Evolutionary conservation across 768 basidiomycete species (phyloP), one percentile per base, ranked within the genome.

Genomic region (Hygrocybe coccinea): DNA sequence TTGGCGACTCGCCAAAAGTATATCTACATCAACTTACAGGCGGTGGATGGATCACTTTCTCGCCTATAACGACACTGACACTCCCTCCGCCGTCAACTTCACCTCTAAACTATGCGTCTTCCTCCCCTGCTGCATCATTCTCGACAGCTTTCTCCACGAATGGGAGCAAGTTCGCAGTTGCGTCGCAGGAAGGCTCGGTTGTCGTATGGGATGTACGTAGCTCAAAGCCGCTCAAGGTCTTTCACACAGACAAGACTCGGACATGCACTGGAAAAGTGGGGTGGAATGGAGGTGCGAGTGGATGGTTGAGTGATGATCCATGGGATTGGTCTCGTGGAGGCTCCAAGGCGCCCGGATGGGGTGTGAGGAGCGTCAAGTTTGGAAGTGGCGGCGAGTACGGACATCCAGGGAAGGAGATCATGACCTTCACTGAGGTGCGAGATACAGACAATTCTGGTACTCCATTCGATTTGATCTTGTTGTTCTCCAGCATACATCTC

Each of bases 351-450:
- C 87, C 89, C 2, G 87, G 88, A 1, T 93, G 91, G 83, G 90
- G 91, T 39, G 87, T 87, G 7, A 73, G 94, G 54, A 91, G 79
- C 54, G 84, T 97, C 64, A 95, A 95, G 68, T 97, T 95, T 70
- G 83, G 84, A 56, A 79, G 81, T 10, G 80, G 81, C 1, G 82
- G 82, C 19, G 66, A 72, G 21, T 68, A 69, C 51, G 77, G 73
- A 34, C 19, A 46, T 56, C 69, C 71, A 12, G 80, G 82, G 22
- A 79, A 81, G 58, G 94, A 95, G 69, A 68, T 94, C 1, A 82
- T 95, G 81, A 85, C 83, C 0, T 97, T 94, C 70, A 91, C 93
- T 14, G 93, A 95, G 83, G 91, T 92, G 58, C 53, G 81, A 59
- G n/a, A 9, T 7, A 6, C 15, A 19, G 21, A 24, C 52, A 24